Evolutionary conservation across 179 eudicot genomes (phyloP), one percentile per base, ranked within the genome.

Genomic region (Camellia oleifera): DNA sequence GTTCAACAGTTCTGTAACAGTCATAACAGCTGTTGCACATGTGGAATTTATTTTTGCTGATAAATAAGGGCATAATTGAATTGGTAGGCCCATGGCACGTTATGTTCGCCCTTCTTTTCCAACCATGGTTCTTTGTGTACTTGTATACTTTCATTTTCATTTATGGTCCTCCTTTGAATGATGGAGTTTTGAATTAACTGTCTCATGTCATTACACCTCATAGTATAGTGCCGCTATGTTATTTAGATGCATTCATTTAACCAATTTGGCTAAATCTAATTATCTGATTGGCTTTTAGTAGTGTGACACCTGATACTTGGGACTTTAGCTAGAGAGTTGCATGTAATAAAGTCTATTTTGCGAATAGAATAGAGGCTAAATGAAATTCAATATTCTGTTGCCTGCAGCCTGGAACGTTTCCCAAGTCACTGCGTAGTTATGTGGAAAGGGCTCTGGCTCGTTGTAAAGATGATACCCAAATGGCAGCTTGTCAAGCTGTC

Each of bases 371-470:
- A 7, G 45, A 3, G 14, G 79, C 23, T 67, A 52, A 7, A 69
- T 76, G 61, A 32, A 3, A 17, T 53, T 4, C 69, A 26, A 5
- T 32, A 11, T 75, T 78, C 72, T 82, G 58, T 79, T 74, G 63
- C 46, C 79, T 85, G 86, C 84, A 95, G 99, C 88, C 94, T 82
- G 95, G 88, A 82, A 80, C 82, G 83, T 91, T 95, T 86, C 99
- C 99, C 46, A 82, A 94, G 78, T 89, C 99, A 73, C 88, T 95
- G 83, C 91, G 95, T 79, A 97, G 98, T 68, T 95, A 95, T 86
- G 99, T 95, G 64, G 98, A 95, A 85, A 92, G 99, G 92, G 99
- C 94, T 72, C 91, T 94, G 76, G 91, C 97, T 87, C 99, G 99
- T 62, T 94, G 98, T 90, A 95, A 89, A 85, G 95, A 88, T 83